Evolutionary conservation across 371 early-diverging fungal species (phyloP), one percentile per base, ranked within the genome.

Genomic region (Haplosporangium sp.): DNA sequence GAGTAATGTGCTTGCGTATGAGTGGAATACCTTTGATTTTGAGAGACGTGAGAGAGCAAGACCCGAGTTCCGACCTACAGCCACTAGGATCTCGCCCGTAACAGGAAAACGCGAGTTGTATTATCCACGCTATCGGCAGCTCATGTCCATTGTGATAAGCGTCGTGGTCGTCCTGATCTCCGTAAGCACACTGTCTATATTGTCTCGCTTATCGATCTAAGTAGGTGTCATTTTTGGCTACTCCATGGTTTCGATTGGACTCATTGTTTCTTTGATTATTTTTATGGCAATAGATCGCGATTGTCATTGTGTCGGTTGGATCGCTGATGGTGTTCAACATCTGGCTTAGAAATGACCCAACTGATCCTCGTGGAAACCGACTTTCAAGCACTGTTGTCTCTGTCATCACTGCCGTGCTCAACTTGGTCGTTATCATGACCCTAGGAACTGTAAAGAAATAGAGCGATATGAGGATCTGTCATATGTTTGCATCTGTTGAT

Each of bases 11-110:
- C 63, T 91, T 52, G 65, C 82, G 2, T 86, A 83, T 53, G 75
- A 82, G 23, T 91, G 91, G 91, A 85, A 87, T 63, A 81, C 87
- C 11, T n/a, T 67, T 18, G 83, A 88, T 18, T 83, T 75, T 60
- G 81, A 87, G 51, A 59, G 70, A 21, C 50, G 58, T 29, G 89
- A 89, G 62, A 62, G 71, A 18, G 69, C 76, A 10, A 53, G 90
- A 37, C 87, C 89, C 0, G 82, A 90, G 59, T 90, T 87, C 83
- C 74, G 73, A 36, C 74, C 80, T 21, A 82, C 73, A 5, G 62
- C 69, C 8, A 56, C 64, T 5, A 74, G 85, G 18, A 59, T 74
- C 23, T 84, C 85, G 55, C 83, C 84, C 1, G 75, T 88, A 2
- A 88, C 88, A 12, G 85, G 85, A 20, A 85, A 83, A 54, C 42